Conservation (phyloP, 495 filamentous ascomycete genomes). For the Penicillium bovifimosum region DNA sequence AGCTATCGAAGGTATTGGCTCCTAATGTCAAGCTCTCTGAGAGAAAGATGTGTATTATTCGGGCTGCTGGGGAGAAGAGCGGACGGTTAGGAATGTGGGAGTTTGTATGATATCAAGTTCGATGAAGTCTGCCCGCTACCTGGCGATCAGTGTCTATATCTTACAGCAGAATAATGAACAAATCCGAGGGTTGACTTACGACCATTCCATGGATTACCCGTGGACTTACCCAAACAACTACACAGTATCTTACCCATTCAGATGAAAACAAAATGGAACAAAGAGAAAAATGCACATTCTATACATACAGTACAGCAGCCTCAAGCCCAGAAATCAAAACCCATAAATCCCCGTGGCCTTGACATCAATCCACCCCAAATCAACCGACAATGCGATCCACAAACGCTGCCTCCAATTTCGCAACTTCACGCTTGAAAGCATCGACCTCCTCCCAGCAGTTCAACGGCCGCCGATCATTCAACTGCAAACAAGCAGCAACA, state of each 20-base stretch:
- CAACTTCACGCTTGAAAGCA: conserved; percentile 80
- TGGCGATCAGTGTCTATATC: neutral
- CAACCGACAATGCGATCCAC: conserved; percentile 73
- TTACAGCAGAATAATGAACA: neutral
- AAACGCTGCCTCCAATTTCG: conserved; percentile 77
- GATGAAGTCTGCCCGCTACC: neutral
- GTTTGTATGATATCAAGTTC: conserved; percentile 41
- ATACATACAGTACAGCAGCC: conserved; percentile 31
- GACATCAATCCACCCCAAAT: conserved; percentile 13
- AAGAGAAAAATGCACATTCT: conserved; percentile 20
- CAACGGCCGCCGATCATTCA: conserved; percentile 83
- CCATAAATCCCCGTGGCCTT: conserved; percentile 8
- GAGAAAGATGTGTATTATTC: conserved; percentile 66
- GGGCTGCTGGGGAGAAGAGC: conserved; percentile 67
- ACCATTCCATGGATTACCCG: neutral
- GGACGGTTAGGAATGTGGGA: conserved; percentile 83
- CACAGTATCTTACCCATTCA: conserved; percentile 18
- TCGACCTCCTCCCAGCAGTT: conserved; percentile 96
- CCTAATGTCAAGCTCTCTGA: conserved; percentile 23
- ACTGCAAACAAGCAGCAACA: conserved; percentile 75
- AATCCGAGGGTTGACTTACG: neutral
- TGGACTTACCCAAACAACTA: conserved; percentile 1
- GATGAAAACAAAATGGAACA: conserved; percentile 16
- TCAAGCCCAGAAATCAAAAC: conserved; percentile 8
- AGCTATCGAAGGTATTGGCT: conserved; percentile 50